phyloP scores from a whole-genome alignment of 2,329 filamentous ascomycete genomes.

The Ophiostoma piceae region DNA sequence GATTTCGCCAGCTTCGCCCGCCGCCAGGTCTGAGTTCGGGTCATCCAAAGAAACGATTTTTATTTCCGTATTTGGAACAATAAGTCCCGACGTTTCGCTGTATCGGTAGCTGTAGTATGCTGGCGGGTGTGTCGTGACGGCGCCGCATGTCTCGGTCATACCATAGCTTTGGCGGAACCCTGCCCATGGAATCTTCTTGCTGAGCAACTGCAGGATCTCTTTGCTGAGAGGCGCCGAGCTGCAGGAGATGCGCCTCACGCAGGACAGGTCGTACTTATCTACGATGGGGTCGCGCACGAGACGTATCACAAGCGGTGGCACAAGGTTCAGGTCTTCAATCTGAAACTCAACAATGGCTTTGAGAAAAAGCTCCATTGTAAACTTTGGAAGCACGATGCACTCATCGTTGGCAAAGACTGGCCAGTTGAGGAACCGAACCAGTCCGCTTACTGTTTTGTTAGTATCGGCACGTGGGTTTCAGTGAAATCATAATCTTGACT shows the following conservation, averaged over 20 bases:
- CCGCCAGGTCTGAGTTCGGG: neutral
- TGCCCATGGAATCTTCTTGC: neutral
- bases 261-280: conserved; percentile 51
- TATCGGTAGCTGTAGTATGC: neutral
- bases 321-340: conserved; percentile 54
- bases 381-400: neutral
- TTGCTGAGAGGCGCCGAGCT: conserved; percentile 51
- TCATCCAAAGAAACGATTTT: neutral
- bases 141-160: neutral
- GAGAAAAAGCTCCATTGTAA: neutral
- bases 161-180: neutral
- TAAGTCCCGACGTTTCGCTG: neutral
- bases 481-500: neutral
- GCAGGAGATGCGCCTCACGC: conserved; percentile 51
- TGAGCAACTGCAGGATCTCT: neutral
- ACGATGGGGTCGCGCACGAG: conserved; percentile 52
- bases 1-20: conserved; percentile 49
- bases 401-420: neutral
- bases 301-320: conserved; percentile 30
- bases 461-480: neutral
- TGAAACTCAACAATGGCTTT: neutral
- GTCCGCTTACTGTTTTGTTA: neutral
- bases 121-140: neutral
- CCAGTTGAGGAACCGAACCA: neutral
- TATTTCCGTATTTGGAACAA: neutral